Evolutionary conservation across 2,329 filamentous ascomycete genomes (phyloP), one percentile per base, ranked within the genome.

Genomic region (Pseudovirgaria hyperparasitica): DNA sequence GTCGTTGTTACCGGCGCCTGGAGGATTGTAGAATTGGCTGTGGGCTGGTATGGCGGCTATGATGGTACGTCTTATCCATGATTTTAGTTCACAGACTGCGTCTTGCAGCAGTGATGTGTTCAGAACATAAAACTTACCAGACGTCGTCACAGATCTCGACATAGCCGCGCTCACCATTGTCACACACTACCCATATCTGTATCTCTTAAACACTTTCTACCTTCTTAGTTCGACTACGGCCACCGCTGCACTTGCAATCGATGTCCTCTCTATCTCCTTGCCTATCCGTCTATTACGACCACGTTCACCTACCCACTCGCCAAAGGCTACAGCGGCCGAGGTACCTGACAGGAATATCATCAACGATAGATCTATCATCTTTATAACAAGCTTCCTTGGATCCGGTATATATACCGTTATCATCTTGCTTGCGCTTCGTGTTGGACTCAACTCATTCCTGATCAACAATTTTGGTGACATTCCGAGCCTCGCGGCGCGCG

Each of bases 151-250:
- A 58, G 54, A 54, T 43, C 45, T 57, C 31, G 62, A 65, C 39
- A 50, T 63, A 29, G 42, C 49, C 24, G 49, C 52, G 12, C 52
- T 65, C 22, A 52, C 55, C 4, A 40, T 82, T 34, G 61, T 94
- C 22, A 76, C 77, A 29, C 75, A 84, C 54, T 70, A 78, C 12
- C 87, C 86, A 22, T 70, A 72, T 42, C 71, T 79, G 35, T 81
- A 80, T 46, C 72, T 94, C 22, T 63, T 92, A 16, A 64, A 65
- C 16, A 73, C 73, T 27, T 93, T 92, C 60, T 93, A 92, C 65
- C 56, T 63, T 19, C 65, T 92, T 39, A 67, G 69, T 15, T 60
- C 69, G 15, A 52, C 60, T 28, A 76, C 78, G 0, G 65, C 76
- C 12, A 43, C 73, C 16, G 58, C 68, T 20, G 72, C 72, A 19